Evolutionary conservation across 371 early-diverging fungal genomes (phyloP).

Genomic region (Mucor irregularis): DNA sequence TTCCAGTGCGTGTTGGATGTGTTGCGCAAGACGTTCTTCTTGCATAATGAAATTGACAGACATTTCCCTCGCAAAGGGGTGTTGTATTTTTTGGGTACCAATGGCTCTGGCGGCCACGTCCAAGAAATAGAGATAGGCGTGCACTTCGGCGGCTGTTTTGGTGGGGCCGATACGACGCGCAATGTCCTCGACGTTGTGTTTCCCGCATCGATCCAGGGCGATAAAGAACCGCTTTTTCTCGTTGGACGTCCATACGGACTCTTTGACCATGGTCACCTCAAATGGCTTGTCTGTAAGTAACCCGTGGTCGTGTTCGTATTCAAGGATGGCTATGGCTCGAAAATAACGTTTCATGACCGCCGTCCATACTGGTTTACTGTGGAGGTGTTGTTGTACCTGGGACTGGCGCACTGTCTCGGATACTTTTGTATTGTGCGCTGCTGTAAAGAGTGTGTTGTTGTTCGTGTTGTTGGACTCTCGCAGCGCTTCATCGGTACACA

Average conservation of each 20-base stretch:
- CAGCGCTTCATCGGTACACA: no score
- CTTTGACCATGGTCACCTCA: slow-evolving; percentile 6
- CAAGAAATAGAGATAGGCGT: slow-evolving; percentile 13
- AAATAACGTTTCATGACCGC: not conserved
- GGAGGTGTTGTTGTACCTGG: no score
- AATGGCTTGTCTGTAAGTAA: not conserved
- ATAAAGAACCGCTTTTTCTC: slow-evolving; percentile 29
- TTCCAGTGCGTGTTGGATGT: not conserved
- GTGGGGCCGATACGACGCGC: slow-evolving; percentile 24
- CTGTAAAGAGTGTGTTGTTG: no score
- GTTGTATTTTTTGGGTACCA: not conserved
- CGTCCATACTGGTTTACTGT: no score
- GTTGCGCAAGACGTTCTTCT: not conserved
- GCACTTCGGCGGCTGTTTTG: slow-evolving; percentile 20
- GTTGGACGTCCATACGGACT: slow-evolving; percentile 9
- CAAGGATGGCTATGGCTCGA: not conserved
- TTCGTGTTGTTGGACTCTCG: no score
- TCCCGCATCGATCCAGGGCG: slow-evolving; percentile 26
- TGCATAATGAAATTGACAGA: slow-evolving; percentile 10
- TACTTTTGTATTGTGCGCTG: no score
- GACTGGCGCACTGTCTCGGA: no score
- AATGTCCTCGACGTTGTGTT: slow-evolving; percentile 11
- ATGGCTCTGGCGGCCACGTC: slow-evolving; percentile 1
- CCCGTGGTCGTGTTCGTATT: not conserved
- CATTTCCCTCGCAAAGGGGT: slow-evolving; percentile 19